phyloP scores from a whole-genome alignment of 148 eudicot species.

The Amaranthus cruentus region DNA sequence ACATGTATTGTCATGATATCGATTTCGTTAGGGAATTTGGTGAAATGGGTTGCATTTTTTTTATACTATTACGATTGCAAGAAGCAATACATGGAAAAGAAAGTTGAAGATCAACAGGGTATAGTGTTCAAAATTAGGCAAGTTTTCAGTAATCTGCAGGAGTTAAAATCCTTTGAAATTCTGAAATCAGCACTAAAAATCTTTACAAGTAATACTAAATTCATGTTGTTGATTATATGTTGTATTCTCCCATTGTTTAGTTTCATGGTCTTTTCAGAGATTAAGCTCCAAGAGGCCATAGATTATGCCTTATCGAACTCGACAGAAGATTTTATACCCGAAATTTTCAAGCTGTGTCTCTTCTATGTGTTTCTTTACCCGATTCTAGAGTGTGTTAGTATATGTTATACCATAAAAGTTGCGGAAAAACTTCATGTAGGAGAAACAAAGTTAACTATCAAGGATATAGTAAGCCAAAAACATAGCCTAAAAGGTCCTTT shows the following conservation, averaged over 20 bases:
- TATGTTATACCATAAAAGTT: not conserved
- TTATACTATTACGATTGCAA: too few species aligned
- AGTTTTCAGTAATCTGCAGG: not conserved
- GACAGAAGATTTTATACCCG: not conserved
- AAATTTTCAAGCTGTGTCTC: not conserved
- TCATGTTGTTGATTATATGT: constrained; percentile 5
- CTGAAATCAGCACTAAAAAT: not conserved
- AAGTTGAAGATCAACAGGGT: not conserved
- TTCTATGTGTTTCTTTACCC: not conserved
- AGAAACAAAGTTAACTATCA: not conserved
- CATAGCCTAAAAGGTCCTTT: not conserved
- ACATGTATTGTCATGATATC: too few species aligned
- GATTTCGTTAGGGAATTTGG: too few species aligned
- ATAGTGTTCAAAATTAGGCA: not conserved
- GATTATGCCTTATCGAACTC: not conserved
- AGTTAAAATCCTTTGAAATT: constrained; percentile 8
- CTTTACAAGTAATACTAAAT: constrained; percentile 1
- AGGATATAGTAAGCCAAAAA: not conserved
- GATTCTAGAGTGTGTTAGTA: not conserved
- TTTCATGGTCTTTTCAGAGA: constrained; percentile 13
- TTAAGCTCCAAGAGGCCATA: constrained; percentile 12
- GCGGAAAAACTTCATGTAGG: not conserved
- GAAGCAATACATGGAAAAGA: not conserved
- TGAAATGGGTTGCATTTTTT: too few species aligned
- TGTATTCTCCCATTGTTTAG: constrained; percentile 9